phyloP scores from a whole-genome alignment of 306 rosid genomes.

The Crotalaria pallida region DNA sequence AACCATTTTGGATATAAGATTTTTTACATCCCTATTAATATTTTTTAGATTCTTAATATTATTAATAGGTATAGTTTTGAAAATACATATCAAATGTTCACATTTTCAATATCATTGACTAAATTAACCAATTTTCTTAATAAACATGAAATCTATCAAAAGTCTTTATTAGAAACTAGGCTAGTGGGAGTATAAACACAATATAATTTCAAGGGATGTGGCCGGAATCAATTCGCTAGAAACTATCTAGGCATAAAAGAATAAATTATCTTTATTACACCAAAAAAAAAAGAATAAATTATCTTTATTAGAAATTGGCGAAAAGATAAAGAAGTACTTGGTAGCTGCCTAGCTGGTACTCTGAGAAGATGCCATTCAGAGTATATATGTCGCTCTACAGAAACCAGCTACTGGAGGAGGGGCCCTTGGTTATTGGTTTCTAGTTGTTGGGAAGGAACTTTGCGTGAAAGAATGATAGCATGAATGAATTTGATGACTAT shows the following conservation, averaged over 20 bases:
- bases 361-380: slow-evolving; percentile 18
- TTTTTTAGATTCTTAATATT: no score
- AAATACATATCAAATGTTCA: no score
- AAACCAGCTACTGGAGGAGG: background rate
- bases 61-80: no score
- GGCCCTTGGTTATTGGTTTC: slow-evolving; percentile 1
- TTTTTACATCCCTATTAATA: no score
- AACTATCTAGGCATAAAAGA: background rate
- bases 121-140: no score
- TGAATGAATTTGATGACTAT: background rate
- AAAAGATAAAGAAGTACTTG: background rate
- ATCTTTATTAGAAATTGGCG: background rate
- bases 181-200: background rate
- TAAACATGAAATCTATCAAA: no score
- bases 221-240: background rate
- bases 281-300: no score
- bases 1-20: no score
- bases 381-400: slow-evolving; percentile 8
- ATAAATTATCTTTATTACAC: no score
- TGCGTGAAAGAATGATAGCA: background rate
- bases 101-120: no score
- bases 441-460: background rate
- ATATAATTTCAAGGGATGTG: background rate
- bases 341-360: background rate
- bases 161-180: no score